Percentiles rank a stretch among this genome's conserved stretches.
Evolutionary conservation across 176 grass and related monocot species (phyloP).

Genomic region (Bromus sterilis): DNA sequence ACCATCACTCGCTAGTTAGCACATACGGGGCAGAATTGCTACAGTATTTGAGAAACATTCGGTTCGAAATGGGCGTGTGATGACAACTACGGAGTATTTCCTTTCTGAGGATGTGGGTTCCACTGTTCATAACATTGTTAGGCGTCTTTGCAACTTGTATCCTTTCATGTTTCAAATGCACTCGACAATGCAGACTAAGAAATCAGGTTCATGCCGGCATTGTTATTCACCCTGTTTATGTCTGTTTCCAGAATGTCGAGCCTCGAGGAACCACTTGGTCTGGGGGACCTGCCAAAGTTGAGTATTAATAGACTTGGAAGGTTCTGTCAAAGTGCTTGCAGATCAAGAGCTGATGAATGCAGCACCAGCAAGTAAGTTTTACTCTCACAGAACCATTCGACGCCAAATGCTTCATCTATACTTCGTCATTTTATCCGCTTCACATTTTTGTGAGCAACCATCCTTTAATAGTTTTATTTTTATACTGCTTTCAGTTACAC

Average conservation of each 20-base stretch:
- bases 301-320: slow-evolving; percentile 67
- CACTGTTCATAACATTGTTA: background rate
- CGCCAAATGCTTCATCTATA: background rate
- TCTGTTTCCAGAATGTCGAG: slow-evolving; percentile 57
- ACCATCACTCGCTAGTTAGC: background rate
- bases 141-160: background rate
- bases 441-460: background rate
- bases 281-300: slow-evolving; percentile 71
- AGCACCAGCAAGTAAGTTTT: slow-evolving; percentile 46
- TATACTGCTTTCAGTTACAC: background rate
- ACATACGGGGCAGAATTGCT: background rate
- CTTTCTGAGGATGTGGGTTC: background rate
- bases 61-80: background rate
- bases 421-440: background rate
- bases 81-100: background rate
- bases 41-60: background rate
- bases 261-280: slow-evolving; percentile 67
- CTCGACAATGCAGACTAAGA: background rate
- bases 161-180: background rate
- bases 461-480: background rate
- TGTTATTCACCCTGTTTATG: background rate
- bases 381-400: background rate
- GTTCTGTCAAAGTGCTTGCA: slow-evolving; percentile 27
- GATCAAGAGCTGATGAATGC: slow-evolving; percentile 21
- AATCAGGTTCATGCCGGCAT: background rate